Percentiles rank a stretch among this genome's conserved stretches.
These are phyloP conservation scores for Acanthamoeba sp. DNA, from an alignment of 208 protist species.

Conservation along the genomic window DNA sequence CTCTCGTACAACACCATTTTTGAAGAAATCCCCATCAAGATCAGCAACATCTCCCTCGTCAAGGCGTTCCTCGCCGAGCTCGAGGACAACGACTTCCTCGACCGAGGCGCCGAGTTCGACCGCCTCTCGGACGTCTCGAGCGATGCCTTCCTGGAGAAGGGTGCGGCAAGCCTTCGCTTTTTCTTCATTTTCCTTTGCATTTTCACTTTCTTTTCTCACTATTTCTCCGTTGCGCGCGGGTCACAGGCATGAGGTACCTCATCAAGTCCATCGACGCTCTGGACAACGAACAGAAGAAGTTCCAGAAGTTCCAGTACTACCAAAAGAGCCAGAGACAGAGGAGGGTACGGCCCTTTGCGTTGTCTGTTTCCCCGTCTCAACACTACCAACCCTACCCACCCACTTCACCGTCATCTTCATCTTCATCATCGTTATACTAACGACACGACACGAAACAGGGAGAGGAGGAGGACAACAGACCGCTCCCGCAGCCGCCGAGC, in stretches of 20 bases:
- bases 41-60: slow-evolving; percentile 89
- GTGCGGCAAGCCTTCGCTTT: slow-evolving; percentile 31
- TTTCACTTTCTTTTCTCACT: background rate
- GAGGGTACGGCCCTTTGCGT: slow-evolving; percentile 48
- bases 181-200: too few relatives aligned
- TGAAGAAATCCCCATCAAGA: slow-evolving; percentile 91
- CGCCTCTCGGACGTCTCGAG: slow-evolving; percentile 81
- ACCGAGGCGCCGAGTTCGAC: slow-evolving; percentile 55
- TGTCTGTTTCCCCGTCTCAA: too few relatives aligned
- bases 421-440: background rate
- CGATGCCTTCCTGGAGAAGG: slow-evolving; percentile 81
- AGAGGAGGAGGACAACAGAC: slow-evolving; percentile 18
- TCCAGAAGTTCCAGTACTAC: slow-evolving; percentile 63
- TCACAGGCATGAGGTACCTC: slow-evolving; percentile 80
- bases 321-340: slow-evolving; percentile 69
- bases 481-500: slow-evolving; percentile 65
- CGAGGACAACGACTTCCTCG: slow-evolving; percentile 72
- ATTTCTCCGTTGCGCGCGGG: background rate
- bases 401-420: background rate
- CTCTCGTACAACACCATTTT: slow-evolving; percentile 86
- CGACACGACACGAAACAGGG: background rate
- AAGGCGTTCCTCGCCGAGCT: slow-evolving; percentile 91
- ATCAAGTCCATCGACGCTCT: slow-evolving; percentile 83
- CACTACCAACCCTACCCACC: too few relatives aligned
- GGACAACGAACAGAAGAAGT: slow-evolving; percentile 78